Base-by-base conservation (phyloP, 148 eudicot species). In the Spergularia marina region DNA sequence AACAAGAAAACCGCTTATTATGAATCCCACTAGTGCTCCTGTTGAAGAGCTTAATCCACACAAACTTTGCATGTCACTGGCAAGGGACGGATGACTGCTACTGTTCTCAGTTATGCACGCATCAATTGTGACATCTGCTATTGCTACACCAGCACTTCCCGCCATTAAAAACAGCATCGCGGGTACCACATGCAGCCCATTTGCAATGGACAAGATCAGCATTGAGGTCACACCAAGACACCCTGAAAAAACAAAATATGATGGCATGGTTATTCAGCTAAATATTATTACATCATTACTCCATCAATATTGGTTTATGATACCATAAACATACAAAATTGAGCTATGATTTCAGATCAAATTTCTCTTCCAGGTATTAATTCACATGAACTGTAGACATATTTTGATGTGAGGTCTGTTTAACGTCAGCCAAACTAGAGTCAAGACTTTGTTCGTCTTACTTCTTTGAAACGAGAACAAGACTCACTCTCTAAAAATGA, bases 11-110 rank as follows among this genome's bases (percentile, higher is more conserved):
- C 83, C 79, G 49, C 83, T 80, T 44, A 71, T 44, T 54, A 80
- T 70, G 76, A 75, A 80, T 52, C 83, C 83, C 15, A 59, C 72
- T 8, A 75, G 60, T 30, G 83, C 78, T 40, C 83, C 83, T n/a
- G 66, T 80, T 14, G 83, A 80, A 64, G 83, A 80, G 53, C 83
- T 80, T 70, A 80, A 56, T 64, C 79, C 78, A 75, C 79, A 70
- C 56, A 80, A 25, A 70, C 83, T 80, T 57, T 80, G 83, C 83
- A 80, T 80, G 76, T 80, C 83, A 70, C 79, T 36, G 21, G 83
- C 83, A 75, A 80, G 79, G 2, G 75, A 34, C 49, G 78, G 75
- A 75, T 80, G 83, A 16, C 53, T 54, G 70, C 79, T 47, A 57
- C 72, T 62, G 14, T 80, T 80, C 72, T 80, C 79, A 70, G 83